phyloP scores from a whole-genome alignment of 768 basidiomycete genomes.

The Ephemerocybe angulata region DNA sequence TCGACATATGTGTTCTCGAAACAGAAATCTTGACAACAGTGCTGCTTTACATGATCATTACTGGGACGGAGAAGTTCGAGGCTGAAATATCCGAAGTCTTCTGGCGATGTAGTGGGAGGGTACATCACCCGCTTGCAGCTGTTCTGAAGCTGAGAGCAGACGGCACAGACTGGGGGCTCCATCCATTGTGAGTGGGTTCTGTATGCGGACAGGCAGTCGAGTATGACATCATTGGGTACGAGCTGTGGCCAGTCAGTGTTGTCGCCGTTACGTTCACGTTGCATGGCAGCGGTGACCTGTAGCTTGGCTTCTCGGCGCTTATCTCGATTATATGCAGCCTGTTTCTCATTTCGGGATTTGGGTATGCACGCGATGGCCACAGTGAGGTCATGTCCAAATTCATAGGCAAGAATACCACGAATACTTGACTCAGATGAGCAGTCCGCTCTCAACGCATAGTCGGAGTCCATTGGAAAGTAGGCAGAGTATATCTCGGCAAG shows the following conservation, averaged over 20 bases:
- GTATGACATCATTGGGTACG: neutral
- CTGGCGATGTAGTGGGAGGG: neutral
- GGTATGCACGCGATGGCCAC: neutral
- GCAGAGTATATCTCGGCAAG: neutral
- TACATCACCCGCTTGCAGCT: neutral
- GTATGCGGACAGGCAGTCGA: neutral
- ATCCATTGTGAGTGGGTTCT: neutral
- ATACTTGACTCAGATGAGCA: neutral
- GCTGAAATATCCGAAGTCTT: neutral
- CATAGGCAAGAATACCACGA: neutral
- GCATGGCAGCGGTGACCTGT: neutral
- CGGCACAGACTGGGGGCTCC: neutral
- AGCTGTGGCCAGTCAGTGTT: neutral
- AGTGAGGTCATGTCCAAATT: neutral
- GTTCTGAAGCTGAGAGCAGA: neutral
- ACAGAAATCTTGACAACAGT: neutral
- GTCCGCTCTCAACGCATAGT: neutral
- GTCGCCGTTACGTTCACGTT: neutral
- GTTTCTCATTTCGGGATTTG: neutral
- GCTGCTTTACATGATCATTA: neutral
- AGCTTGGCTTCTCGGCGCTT: neutral
- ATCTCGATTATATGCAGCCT: neutral
- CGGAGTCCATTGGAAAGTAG: neutral
- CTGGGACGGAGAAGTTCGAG: neutral
- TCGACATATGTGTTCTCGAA: neutral